Evolutionary conservation across 192 early-diverging fungal genomes (phyloP).

Genomic region (Coemansia pectinata): DNA sequence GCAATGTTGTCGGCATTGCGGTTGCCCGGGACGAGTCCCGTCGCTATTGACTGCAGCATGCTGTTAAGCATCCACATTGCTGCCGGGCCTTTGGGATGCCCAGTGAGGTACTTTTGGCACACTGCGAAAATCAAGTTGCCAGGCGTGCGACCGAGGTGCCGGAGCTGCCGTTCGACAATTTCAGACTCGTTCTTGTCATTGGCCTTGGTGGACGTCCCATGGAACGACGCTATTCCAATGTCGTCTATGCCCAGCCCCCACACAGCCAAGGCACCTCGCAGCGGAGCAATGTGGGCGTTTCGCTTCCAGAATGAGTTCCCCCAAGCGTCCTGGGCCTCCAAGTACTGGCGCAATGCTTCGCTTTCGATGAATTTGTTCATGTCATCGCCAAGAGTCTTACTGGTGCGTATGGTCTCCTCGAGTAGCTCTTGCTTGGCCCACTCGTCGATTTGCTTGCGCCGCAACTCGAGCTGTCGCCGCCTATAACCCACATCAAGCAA

Average conservation of each 20-base stretch:
- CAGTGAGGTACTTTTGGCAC: conserved; percentile 94
- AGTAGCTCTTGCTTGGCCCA: conserved; percentile 17
- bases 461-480: conserved; percentile 67
- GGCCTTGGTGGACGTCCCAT: conserved; percentile 91
- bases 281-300: conserved; percentile 73
- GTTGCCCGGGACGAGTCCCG: conserved; percentile 90
- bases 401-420: conserved; percentile 54
- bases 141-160: conserved; percentile 81
- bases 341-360: conserved; percentile 69
- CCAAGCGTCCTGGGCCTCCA: conserved; percentile 77
- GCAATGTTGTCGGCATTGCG: conserved; percentile 66
- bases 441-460: conserved; percentile 13
- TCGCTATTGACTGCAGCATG: conserved; percentile 78
- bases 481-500: conserved; percentile 84
- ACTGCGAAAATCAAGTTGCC: conserved; percentile 79
- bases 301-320: conserved; percentile 79
- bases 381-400: conserved; percentile 26
- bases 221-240: conserved; percentile 92
- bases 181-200: conserved; percentile 96
- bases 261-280: conserved; percentile 83
- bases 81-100: conserved; percentile 94
- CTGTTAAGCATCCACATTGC: conserved; percentile 98
- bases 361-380: conserved; percentile 49
- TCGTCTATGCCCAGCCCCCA: conserved; percentile 92
- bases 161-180: conserved; percentile 83